Conservation (phyloP, 2,329 filamentous ascomycete species). For the Claviceps sp. region DNA sequence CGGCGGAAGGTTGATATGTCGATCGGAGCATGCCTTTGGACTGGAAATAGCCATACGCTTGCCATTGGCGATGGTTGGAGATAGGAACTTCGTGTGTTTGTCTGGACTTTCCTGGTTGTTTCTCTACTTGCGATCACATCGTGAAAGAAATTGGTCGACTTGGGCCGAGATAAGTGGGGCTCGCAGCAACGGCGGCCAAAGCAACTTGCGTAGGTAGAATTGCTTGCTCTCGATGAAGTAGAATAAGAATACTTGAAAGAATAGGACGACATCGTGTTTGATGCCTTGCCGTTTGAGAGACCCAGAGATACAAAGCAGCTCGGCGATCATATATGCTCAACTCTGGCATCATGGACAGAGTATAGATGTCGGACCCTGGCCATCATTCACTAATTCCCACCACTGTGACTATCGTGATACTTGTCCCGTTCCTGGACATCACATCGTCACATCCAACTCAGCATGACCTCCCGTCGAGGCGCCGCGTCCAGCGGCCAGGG, state of each 20-base stretch:
- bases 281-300: too few relatives aligned
- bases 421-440: neutral
- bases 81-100: neutral
- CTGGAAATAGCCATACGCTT: neutral
- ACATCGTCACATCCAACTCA: neutral
- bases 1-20: constrained; percentile 50
- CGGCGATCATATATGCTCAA: too few relatives aligned
- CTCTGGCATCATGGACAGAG: too few relatives aligned
- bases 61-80: neutral
- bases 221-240: too few relatives aligned
- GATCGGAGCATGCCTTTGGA: constrained; percentile 53
- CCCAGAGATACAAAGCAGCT: too few relatives aligned
- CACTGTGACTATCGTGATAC: neutral
- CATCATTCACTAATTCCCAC: too few relatives aligned
- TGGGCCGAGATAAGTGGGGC: neutral
- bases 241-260: too few relatives aligned
- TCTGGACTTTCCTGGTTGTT: neutral
- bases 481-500: neutral
- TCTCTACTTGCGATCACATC: neutral
- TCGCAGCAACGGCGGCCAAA: neutral
- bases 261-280: too few relatives aligned
- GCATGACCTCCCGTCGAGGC: constrained; percentile 3
- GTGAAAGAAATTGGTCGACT: too few relatives aligned
- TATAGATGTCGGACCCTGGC: too few relatives aligned
- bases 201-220: neutral